Percentiles rank a stretch among this genome's conserved stretches.
phyloP scores from a whole-genome alignment of 805 yeast species.

The Barnettozyma siamensis region DNA sequence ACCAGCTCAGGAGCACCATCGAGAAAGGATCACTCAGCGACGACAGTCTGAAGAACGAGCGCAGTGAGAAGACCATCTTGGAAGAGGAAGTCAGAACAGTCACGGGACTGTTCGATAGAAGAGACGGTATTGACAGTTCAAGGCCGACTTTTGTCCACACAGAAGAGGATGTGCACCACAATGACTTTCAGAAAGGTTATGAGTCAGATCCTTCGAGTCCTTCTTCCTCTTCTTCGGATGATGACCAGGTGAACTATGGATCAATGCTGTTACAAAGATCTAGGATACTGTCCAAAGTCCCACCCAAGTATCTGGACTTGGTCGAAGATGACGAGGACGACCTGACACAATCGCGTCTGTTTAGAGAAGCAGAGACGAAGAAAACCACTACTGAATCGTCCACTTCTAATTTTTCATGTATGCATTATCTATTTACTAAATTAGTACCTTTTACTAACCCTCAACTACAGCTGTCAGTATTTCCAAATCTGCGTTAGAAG shows the following conservation, averaged over 20 bases:
- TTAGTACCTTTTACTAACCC: background rate
- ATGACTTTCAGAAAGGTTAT: background rate
- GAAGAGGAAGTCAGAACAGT: conserved; percentile 1
- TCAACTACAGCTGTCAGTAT: conserved; percentile 26
- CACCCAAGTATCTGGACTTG: conserved; percentile 14
- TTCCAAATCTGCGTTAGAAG: conserved; percentile 37
- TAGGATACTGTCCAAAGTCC: conserved; percentile 18
- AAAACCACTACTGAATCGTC: conserved; percentile 18
- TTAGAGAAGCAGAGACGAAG: background rate
- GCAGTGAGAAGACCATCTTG: conserved; percentile 4
- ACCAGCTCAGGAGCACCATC: conserved; percentile 19
- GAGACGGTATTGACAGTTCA: background rate
- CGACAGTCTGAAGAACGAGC: conserved; percentile 4
- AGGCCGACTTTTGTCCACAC: background rate
- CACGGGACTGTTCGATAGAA: conserved; percentile 1
- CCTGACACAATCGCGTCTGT: background rate
- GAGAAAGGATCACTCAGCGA: conserved; percentile 15
- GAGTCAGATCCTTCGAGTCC: background rate
- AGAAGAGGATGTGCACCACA: background rate
- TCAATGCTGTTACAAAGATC: conserved; percentile 23
- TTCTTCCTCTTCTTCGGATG: background rate
- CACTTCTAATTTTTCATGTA: conserved; percentile 29
- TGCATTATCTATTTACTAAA: conserved; percentile 6
- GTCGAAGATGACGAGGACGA: conserved; percentile 19
- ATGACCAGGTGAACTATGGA: conserved; percentile 7